Conservation (phyloP, 257 asterid genomes). For the Solanum rostratum region DNA sequence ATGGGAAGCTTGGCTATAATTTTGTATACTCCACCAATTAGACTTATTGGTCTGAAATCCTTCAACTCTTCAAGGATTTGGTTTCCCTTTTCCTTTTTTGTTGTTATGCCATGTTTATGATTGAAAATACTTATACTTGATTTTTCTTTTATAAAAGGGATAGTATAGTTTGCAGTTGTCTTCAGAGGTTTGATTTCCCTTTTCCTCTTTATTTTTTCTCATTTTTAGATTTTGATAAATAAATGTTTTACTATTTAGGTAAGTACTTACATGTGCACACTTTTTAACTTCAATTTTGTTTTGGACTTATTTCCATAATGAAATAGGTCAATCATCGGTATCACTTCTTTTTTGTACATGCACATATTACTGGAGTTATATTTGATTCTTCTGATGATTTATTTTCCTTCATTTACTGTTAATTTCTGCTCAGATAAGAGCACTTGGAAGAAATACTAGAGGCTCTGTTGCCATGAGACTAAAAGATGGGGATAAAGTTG, state of each 20-base stretch:
- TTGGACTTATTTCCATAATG: not conserved
- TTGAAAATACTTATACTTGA: not conserved
- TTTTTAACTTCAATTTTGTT: not conserved
- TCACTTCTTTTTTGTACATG: not conserved
- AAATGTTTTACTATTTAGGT: not conserved
- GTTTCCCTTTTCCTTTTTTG: too few relatives aligned
- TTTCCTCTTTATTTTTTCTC: not conserved
- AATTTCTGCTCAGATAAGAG: conserved; percentile 54
- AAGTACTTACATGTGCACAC: not conserved
- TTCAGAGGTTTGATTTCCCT: not conserved
- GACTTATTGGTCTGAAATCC: too few relatives aligned
- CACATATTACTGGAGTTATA: not conserved
- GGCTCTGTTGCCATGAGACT: conserved; percentile 93
- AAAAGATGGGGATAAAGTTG: conserved; percentile 76
- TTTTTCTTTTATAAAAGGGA: not conserved
- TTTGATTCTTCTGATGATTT: not conserved
- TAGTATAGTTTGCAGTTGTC: not conserved
- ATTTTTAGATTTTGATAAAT: not conserved
- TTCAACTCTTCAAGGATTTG: too few relatives aligned
- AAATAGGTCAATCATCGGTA: not conserved
- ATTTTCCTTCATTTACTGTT: conserved; percentile 3
- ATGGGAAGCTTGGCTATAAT: too few relatives aligned
- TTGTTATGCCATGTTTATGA: not conserved
- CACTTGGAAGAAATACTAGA: conserved; percentile 87
- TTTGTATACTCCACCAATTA: too few relatives aligned